A percentile compares a stretch with the other conserved stretches of the same genome.
phyloP scores from a whole-genome alignment of 139 green algal genomes.

The Deuterostichococcus epilithicus region DNA sequence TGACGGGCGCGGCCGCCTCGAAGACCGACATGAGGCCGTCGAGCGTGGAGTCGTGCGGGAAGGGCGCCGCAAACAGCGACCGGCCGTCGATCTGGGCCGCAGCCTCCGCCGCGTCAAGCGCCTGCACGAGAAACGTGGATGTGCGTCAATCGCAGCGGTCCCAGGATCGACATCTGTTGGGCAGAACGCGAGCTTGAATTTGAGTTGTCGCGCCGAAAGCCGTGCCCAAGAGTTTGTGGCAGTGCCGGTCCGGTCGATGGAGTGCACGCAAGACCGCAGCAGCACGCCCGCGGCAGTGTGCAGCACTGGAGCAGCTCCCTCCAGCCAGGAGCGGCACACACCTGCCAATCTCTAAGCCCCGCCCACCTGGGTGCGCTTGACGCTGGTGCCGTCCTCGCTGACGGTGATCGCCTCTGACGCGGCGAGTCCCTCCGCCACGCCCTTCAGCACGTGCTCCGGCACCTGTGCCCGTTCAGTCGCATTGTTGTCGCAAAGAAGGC shows the following conservation, averaged over 20 bases:
- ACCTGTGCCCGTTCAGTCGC: too few species aligned
- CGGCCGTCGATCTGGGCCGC: slow-evolving; percentile 55
- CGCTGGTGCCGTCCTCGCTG: slow-evolving; percentile 38
- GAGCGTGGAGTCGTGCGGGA: slow-evolving; percentile 60
- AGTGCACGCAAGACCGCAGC: too few species aligned
- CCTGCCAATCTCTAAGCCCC: too few species aligned
- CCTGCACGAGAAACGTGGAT: slow-evolving; percentile 25
- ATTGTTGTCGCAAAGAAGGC: too few species aligned
- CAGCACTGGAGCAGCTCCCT: not conserved
- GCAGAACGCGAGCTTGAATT: too few species aligned
- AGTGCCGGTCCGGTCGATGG: too few species aligned
- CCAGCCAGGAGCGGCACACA: not conserved
- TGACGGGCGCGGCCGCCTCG: slow-evolving; percentile 24
- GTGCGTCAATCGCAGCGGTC: too few species aligned
- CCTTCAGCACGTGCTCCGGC: slow-evolving; percentile 1
- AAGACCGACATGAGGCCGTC: slow-evolving; percentile 45
- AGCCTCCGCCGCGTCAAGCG: slow-evolving; percentile 25
- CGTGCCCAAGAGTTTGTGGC: too few species aligned
- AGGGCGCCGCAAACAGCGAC: slow-evolving; percentile 72
- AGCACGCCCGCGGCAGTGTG: not conserved
- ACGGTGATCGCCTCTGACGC: slow-evolving; percentile 16
- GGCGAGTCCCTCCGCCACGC: slow-evolving; percentile 28
- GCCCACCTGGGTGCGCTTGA: slow-evolving; percentile 32
- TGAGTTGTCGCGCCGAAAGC: too few species aligned
- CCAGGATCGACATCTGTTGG: too few species aligned